Evolutionary conservation across 768 basidiomycete species (phyloP), one percentile per base, ranked within the genome.

Genomic region (Termitomyces sp.): DNA sequence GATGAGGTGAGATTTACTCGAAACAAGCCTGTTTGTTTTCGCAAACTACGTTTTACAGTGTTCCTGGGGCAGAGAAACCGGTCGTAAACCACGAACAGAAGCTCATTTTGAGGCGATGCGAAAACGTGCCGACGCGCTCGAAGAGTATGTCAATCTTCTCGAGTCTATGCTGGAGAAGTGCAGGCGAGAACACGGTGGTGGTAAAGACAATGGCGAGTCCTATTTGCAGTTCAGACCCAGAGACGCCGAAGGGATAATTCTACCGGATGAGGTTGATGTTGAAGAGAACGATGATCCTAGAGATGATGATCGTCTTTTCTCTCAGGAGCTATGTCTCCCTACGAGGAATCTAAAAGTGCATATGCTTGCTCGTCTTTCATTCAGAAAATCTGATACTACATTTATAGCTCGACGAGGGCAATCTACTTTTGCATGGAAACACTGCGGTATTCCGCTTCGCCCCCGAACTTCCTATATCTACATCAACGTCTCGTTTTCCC

Each of bases 21-120:
- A 55, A 4, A 14, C n/a, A 2, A n/a, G 7, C 14, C 43, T 36
- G 14, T 41, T 13, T 32, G 23, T 28, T 26, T 26, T 54, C 14
- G 56, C 30, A 55, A 38, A 56, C 18, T 18, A 16, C 33, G 1
- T 61, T 56, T 36, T 35, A 16, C 57, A 81, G 79, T 81, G 79
- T 60, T 65, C 75, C 53, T 81, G 77, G 75, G 74, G 74, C 26
- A 72, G 75, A 62, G 77, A 77, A 53, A 72, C 68, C 23, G 71
- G 73, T 13, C 76, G 77, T 30, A 73, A 75, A 59, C 75, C 75
- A 40, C 74, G 76, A 48, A 79, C 76, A 13, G 78, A 79, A 68
- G 76, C 75, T 26, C 75, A 78, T 55, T 79, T 78, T 55, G 76
- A 80, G 63, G 74, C 78, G 4, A 71, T 80, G 69, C 69, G 74